Conservation (phyloP, 441 rosid genomes). For the Gossypium lobatum region DNA sequence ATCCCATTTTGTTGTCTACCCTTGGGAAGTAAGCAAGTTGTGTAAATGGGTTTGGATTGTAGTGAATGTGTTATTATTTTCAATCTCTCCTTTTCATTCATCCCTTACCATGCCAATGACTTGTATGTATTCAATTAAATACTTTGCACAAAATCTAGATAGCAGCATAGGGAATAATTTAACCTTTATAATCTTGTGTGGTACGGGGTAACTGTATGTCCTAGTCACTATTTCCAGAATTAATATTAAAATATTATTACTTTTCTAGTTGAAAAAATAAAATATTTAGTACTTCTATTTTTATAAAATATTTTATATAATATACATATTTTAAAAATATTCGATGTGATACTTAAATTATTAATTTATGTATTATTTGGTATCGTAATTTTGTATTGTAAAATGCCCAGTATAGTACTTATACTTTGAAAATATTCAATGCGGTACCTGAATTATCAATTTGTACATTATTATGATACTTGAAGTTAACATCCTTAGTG, state of each 20-base stretch:
- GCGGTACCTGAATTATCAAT: no score
- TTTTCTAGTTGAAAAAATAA: no score
- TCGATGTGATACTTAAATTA: no score
- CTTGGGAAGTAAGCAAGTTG: not conserved
- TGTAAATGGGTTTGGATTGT: not conserved
- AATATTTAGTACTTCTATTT: no score
- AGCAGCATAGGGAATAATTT: not conserved
- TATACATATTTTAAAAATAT: no score
- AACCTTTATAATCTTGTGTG: not conserved
- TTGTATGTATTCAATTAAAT: not conserved
- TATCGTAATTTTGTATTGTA: no score
- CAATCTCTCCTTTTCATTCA: not conserved
- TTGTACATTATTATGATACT: no score
- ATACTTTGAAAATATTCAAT: no score
- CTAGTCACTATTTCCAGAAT: not conserved
- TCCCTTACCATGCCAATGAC: not conserved
- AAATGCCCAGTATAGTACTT: no score
- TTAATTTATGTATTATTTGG: no score
- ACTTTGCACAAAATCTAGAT: constrained; percentile 4
- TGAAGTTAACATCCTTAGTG: no score
- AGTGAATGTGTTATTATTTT: not conserved
- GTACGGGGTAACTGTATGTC: not conserved
- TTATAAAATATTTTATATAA: no score
- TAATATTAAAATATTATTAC: not conserved
- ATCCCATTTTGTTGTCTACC: not conserved